phyloP scores from a whole-genome alignment of 2,329 filamentous ascomycete genomes.

The Davidsoniella neocaledoniae region DNA sequence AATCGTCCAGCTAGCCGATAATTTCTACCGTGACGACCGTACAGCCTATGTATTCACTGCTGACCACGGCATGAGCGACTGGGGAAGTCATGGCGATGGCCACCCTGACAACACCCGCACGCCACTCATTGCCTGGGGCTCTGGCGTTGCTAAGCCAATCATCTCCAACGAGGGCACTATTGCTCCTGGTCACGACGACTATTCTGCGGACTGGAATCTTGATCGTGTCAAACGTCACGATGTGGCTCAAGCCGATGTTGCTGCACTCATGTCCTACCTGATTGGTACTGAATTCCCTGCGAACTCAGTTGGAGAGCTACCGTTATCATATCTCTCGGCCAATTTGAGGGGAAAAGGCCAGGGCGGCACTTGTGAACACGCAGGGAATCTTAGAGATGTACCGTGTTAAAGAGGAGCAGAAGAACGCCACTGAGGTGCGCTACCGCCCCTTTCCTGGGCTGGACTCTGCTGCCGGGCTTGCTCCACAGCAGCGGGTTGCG shows the following conservation, averaged over 20 bases:
- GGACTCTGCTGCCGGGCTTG: slow-evolving; percentile 37
- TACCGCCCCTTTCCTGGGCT: slow-evolving; percentile 64
- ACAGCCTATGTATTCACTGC: slow-evolving; percentile 95
- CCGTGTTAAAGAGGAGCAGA: slow-evolving; percentile 75
- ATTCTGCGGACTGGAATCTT: slow-evolving; percentile 78
- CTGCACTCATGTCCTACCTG: slow-evolving; percentile 88
- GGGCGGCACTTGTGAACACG: slow-evolving; percentile 71
- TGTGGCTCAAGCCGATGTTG: slow-evolving; percentile 84
- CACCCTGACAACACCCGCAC: slow-evolving; percentile 95
- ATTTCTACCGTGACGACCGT: slow-evolving; percentile 70
- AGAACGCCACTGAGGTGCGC: slow-evolving; percentile 55
- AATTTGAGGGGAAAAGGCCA: slow-evolving; percentile 60
- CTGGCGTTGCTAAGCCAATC: slow-evolving; percentile 65
- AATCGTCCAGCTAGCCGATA: slow-evolving; percentile 62
- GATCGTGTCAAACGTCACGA: slow-evolving; percentile 72
- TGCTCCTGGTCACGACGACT: slow-evolving; percentile 75
- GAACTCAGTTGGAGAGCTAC: slow-evolving; percentile 89
- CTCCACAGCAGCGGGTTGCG: slow-evolving; percentile 48
- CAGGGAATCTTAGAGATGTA: slow-evolving; percentile 90
- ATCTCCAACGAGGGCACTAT: slow-evolving; percentile 30
- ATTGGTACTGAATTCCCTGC: slow-evolving; percentile 78
- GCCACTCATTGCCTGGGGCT: slow-evolving; percentile 83
- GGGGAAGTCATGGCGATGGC: slow-evolving; percentile 96
- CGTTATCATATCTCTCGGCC: slow-evolving; percentile 64
- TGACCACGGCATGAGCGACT: slow-evolving; percentile 98